Base-by-base conservation (phyloP, 2,329 filamentous ascomycete species). In the Alternaria angustiovoidea region DNA sequence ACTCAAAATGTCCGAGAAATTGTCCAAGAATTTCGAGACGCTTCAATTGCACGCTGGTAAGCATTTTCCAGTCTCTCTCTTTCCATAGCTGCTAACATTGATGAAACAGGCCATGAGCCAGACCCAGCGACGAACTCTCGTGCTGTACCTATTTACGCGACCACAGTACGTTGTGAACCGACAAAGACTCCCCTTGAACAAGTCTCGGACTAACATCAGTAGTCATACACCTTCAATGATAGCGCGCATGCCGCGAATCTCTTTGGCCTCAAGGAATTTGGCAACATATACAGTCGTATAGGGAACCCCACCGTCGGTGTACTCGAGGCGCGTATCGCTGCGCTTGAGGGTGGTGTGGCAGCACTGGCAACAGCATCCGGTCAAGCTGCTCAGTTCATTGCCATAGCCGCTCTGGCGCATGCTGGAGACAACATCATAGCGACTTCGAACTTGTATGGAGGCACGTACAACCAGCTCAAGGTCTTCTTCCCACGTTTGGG, bases 401-500 rank as follows among this genome's bases (percentile, higher is more conserved):
- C 93, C 57, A 89, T 97, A 72, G 85, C 88, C 24, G 89, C 93
- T 7, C 88, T 98, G n/a, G 93, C 93, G 5, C 88, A 92, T 62
- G 86, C 89, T 0, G 94, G 94, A 48, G 94, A 97, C 84, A 97
- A 97, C 83, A 96, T 97, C 70, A 87, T 97, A 52, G 90, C 92
- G 12, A 97, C 94, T 7, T 89, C 90, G 51, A 96, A 96, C 81
- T 84, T 97, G 58, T 78, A 97, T 81, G 94, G 94, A 67, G 94
- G 94, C 77, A 97, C 94, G 16, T 97, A 97, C 84, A 97, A 98
- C 82, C 94, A 97, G 83, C 88, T 97, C 82, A 97, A 97, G 82
- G 93, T 97, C 46, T 86, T 93, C 68, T 84, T 97, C 57, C 91
- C 93, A 7, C 88, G 94, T n/a, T 81, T 97, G 46, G 94, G 94